Evolutionary conservation across 2,329 filamentous ascomycete species (phyloP), one percentile per base, ranked within the genome.

Genomic region (Clarireedia homoeocarpa): DNA sequence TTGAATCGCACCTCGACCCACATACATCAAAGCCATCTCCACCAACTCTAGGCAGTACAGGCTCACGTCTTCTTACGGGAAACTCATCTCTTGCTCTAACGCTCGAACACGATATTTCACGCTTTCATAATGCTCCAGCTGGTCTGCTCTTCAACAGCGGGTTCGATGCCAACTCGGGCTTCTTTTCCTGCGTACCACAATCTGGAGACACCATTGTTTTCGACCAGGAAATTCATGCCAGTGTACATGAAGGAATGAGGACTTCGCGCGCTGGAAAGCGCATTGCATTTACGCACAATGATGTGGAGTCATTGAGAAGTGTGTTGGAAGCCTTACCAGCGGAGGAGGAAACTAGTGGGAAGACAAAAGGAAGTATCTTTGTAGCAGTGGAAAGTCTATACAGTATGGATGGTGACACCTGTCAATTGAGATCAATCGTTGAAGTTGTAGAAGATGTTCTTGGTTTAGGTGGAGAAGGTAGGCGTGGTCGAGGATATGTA

Each of bases 181-280:
- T 82, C 10, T 75, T 76, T 20, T 69, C 74, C 0, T 73, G 73
- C 34, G 67, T 82, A 14, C 79, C 79, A 0, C 76, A 75, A 27
- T 72, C 73, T 0, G 78, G 77, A 0, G 80, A 83, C 63, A 65
- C 74, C 1, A 75, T 89, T 20, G 63, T 88, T 0, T 84, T 84
- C 58, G 85, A 89, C 67, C 81, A 82, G 61, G 72, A 82, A 14
- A 79, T 87, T 3, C 85, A 88, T 62, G 85, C 85, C 0, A 86
- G 82, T 66, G 76, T 78, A 10, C 71, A 81, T 5, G 82, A 83
- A 0, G 68, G 70, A 1, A 66, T 70, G 40, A 74, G 62, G 66
- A 52, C 75, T 0, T 59, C 69, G 5, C 63, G 61, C 58, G 2
- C 79, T 0, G 70, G 64, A 0, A 69, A 63, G 38, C 73, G 62